phyloP scores from a whole-genome alignment of 169 alveolate genomes.

The Plasmodium blacklocki region DNA sequence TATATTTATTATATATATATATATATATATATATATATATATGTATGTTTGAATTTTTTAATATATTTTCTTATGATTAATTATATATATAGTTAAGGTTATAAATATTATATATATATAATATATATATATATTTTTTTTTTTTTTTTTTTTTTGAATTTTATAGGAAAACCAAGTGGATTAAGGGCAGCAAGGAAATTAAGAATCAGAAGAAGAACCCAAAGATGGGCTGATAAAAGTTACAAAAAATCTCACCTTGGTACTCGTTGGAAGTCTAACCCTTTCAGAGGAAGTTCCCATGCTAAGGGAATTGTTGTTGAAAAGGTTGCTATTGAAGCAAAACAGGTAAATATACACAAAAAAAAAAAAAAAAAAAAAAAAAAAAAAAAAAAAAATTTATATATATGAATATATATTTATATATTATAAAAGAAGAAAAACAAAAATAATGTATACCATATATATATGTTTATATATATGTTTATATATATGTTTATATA shows the following conservation, averaged over 20 bases:
- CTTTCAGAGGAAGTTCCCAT: conserved; percentile 98
- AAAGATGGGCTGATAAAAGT: conserved; percentile 98
- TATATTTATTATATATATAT: not conserved
- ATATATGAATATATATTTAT: not conserved
- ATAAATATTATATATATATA: too few relatives aligned
- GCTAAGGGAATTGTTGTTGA: conserved; percentile 99
- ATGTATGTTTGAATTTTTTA: too few relatives aligned
- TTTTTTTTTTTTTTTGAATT: not conserved
- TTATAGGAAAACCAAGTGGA: conserved; percentile 97
- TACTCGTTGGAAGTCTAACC: conserved; percentile 97
- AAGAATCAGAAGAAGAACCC: conserved; percentile 95
- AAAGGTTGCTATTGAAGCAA: conserved; percentile 99
- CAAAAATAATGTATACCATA: too few relatives aligned
- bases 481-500: too few relatives aligned
- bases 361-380: not conserved
- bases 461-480: not conserved
- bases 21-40: not conserved
- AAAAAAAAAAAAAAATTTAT: not conserved
- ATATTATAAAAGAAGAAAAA: too few relatives aligned
- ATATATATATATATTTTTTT: too few relatives aligned
- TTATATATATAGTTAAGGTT: too few relatives aligned
- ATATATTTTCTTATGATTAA: too few relatives aligned
- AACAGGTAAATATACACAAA: conserved; percentile 88
- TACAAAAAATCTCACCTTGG: conserved; percentile 97
- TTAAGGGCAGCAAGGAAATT: conserved; percentile 98